Base-by-base conservation (phyloP, 1,284 basidiomycete genomes). In the Gastroboletus turbinatus region DNA sequence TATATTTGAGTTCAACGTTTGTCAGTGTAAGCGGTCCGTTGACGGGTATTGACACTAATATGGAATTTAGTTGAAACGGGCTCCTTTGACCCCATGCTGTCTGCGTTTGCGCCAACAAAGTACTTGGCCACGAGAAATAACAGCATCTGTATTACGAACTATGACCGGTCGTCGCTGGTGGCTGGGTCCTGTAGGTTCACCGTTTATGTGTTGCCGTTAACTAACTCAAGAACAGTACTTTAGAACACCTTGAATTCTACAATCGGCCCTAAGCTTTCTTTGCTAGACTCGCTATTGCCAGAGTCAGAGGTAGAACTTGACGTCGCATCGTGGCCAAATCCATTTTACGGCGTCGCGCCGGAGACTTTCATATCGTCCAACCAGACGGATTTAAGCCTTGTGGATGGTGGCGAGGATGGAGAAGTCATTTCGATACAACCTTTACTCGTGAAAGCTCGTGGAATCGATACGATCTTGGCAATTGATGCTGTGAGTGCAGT, bases 371-470 rank as follows among this genome's bases (percentile, higher is more conserved):
- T 74, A 5, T 72, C 76, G 57, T 65, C 75, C 2, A 64, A 68
- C 48, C 67, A 75, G 61, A 65, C 49, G 11, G 53, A 73, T 9
- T 61, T 81, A 1, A 61, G 50, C 4, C 58, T 80, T 8, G 71
- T 76, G 11, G 78, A 80, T 45, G 78, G 78, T 23, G 78, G 77
- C 7, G 66, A 70, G 46, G 70, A 79, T 51, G 76, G 76, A 4
- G 73, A 83, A 57, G 66, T 74, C 46, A 68, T 82, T n/a, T 80
- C 83, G 0, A 50, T 84, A 14, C 78, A 81, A 60, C 83, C 83
- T 0, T 67, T 86, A 32, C 70, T 85, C 7, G 79, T 83, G 46
- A 74, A 77, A 49, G 78, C 78, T 2, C 74, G 84, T 36, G 68
- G 65, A 0, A 59, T 85, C 17, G 84, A 86, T 60, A 67, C 77